Base-by-base conservation (phyloP, 148 eudicot genomes). In the Amaranthus palmeri region DNA sequence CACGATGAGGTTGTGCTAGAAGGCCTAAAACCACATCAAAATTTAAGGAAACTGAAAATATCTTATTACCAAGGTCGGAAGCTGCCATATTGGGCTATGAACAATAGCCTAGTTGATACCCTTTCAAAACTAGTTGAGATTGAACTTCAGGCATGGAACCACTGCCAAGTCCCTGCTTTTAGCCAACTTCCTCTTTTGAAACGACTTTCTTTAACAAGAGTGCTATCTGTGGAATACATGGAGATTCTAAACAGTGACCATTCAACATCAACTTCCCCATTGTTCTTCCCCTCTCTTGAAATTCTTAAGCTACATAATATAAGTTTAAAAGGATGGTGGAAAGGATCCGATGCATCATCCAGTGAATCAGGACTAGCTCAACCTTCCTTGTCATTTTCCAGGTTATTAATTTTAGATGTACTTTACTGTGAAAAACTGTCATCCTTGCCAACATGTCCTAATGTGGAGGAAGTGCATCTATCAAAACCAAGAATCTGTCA, bases 281-380 rank as follows among this genome's bases (percentile, higher is more conserved):
- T 41, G 40, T 81, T 80, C 76, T 80, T 76, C 59, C 80, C 83
- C 17, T 76, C 77, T 40, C 83, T 80, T 42, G 17, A 69, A 74
- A 36, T 51, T 4, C 80, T 81, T 13, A 4, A 2, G 3, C 54
- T 81, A 13, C 1, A 3, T 8, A 55, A 76, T 70, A 5, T 1
- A 13, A 76, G 53, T 42, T 43, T 80, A 25, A 80, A 61, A 55
- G 80, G 83, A 25, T 72, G 83, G 83, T 72, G 83, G 80, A 69
- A 12, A 47, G 44, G 4, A 12, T 13, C 53, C 12, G 44, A 50
- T 3, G 7, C 13, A 10, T 5, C 44, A 49, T 13, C 25, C 51
- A 40, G 15, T 47, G 2, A 1, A 14, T 2, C 4, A 10, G 40
- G 71, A 40, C 12, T 7, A 25, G 51, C 52, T 13, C 63, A 54